Evolutionary conservation across 2,329 filamentous ascomycete genomes (phyloP).

Genomic region (Cadophora malorum): DNA sequence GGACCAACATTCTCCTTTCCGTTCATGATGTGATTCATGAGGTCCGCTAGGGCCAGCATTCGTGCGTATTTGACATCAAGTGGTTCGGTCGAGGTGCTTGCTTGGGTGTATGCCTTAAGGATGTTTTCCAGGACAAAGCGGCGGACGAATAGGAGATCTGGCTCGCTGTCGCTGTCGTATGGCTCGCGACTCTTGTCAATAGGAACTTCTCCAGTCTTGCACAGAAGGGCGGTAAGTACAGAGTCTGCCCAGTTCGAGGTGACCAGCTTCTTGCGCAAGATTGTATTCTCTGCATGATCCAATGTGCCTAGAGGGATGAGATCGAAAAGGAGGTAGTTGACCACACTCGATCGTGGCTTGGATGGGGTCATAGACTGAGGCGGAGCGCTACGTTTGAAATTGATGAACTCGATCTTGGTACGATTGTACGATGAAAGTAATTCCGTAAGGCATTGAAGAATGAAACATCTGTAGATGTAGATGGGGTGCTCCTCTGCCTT

Average conservation of each 20-base stretch:
- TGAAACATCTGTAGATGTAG: constrained; percentile 94
- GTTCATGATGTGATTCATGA: constrained; percentile 91
- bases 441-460: constrained; percentile 90
- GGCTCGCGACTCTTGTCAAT: constrained; percentile 62
- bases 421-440: constrained; percentile 90
- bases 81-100: constrained; percentile 77
- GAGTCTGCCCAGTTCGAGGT: constrained; percentile 87
- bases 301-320: constrained; percentile 69
- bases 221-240: constrained; percentile 84
- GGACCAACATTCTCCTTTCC: constrained; percentile 72
- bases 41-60: constrained; percentile 84
- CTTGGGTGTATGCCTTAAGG: constrained; percentile 89
- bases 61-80: constrained; percentile 87
- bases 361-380: constrained; percentile 82
- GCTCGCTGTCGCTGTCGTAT: constrained; percentile 76
- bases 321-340: constrained; percentile 91
- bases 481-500: constrained; percentile 94
- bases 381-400: constrained; percentile 92
- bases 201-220: constrained; percentile 82
- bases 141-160: constrained; percentile 88
- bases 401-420: constrained; percentile 98
- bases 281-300: constrained; percentile 75
- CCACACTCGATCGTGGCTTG: constrained; percentile 88
- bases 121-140: constrained; percentile 95
- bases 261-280: constrained; percentile 82